phyloP scores from a whole-genome alignment of 768 basidiomycete genomes.

The Leucosporidium yakuticum region DNA sequence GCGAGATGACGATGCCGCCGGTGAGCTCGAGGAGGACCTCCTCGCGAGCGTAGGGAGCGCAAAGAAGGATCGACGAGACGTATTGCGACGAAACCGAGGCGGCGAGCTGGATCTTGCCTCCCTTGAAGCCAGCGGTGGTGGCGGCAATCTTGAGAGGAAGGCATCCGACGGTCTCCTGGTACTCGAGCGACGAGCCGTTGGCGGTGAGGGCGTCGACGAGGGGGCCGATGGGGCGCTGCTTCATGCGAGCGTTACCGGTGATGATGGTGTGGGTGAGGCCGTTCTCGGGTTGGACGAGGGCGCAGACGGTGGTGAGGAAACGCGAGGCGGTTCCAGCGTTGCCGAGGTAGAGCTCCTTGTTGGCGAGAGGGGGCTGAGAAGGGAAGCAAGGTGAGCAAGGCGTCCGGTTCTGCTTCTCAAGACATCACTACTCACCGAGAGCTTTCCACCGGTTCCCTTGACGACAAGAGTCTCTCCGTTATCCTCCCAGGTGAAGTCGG shows the following conservation, averaged over 20 bases:
- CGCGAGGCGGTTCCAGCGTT: constrained; percentile 98
- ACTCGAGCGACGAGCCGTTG: constrained; percentile 72
- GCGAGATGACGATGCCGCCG: constrained; percentile 93
- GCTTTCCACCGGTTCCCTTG: constrained; percentile 70
- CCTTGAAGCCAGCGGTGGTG: constrained; percentile 61
- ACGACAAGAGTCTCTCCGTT: constrained; percentile 93
- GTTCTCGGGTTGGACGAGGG: constrained; percentile 60
- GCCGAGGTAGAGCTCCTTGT: constrained; percentile 86
- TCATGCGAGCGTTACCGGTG: constrained; percentile 98
- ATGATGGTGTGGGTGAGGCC: constrained; percentile 61
- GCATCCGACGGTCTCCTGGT: constrained; percentile 72
- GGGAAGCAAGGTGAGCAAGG: neutral
- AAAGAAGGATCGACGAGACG: constrained; percentile 91
- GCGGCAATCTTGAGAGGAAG: constrained; percentile 82
- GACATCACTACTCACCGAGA: constrained; percentile 47
- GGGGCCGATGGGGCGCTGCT: constrained; percentile 93
- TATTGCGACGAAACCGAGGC: constrained; percentile 97
- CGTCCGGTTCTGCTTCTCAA: neutral
- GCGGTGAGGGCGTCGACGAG: constrained; percentile 79
- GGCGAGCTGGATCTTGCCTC: constrained; percentile 74
- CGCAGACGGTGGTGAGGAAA: constrained; percentile 93
- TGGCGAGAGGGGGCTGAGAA: constrained; percentile 56
- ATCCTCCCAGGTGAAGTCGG: constrained; percentile 90
- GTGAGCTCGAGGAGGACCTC: constrained; percentile 82
- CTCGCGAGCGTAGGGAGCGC: constrained; percentile 83